Conservation (phyloP, 1,284 basidiomycete genomes). For the Termitomyces sp. region DNA sequence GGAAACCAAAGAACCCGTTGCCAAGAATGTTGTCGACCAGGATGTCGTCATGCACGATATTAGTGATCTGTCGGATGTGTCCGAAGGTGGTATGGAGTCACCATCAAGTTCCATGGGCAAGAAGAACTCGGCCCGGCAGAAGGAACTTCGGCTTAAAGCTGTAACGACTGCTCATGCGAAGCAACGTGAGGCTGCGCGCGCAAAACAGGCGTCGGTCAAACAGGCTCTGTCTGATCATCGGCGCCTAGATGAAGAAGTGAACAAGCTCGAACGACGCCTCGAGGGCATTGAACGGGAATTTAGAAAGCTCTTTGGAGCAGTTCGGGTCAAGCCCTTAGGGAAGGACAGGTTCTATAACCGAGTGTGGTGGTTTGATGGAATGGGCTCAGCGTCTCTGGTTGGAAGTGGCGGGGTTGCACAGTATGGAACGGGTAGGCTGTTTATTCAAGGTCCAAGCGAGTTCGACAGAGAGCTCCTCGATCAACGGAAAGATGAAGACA, state of each 20-base stretch:
- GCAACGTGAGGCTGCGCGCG: conserved; percentile 69
- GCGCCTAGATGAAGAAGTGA: conserved; percentile 83
- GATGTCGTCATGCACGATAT: conserved; percentile 56
- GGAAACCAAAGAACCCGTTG: conserved; percentile 47
- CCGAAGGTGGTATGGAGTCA: conserved; percentile 51
- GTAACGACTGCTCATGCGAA: conserved; percentile 62
- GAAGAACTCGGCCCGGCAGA: conserved; percentile 45
- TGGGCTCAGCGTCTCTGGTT: conserved; percentile 78
- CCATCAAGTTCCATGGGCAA: conserved; percentile 39
- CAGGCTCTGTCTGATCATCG: conserved; percentile 73
- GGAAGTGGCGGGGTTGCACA: conserved; percentile 69
- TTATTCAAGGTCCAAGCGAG: conserved; percentile 84
- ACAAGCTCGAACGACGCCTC: conserved; percentile 71
- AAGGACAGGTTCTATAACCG: conserved; percentile 91
- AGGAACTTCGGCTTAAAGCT: conserved; percentile 49
- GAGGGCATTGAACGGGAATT: conserved; percentile 93
- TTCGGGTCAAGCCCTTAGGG: conserved; percentile 85
- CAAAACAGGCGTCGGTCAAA: conserved; percentile 67
- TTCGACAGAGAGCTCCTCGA: conserved; percentile 68
- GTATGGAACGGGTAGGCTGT: conserved; percentile 86
- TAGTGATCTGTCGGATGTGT: conserved; percentile 69
- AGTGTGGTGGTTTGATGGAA: conserved; percentile 98
- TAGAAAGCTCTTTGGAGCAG: conserved; percentile 75
- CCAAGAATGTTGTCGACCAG: conserved; percentile 42
- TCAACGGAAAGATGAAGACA: conserved; percentile 55